A percentile compares a stretch with the other conserved stretches of the same genome.
These are phyloP conservation scores for Epichloe brachyelytri DNA, from an alignment of 2,329 filamentous ascomycete species.

Conservation along the genomic window DNA sequence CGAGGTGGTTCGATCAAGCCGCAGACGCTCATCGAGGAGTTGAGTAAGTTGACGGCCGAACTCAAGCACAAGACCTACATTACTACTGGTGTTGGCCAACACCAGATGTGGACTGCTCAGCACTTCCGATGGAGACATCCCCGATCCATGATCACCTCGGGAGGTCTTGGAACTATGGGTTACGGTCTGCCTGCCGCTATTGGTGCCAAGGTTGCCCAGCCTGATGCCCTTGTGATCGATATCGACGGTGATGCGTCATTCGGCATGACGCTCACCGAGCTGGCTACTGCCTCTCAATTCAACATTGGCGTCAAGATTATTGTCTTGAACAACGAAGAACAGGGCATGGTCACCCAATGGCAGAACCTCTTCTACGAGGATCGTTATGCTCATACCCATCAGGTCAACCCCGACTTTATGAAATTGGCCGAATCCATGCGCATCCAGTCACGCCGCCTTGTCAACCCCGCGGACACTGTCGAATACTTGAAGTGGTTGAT, in stretches of 20 bases:
- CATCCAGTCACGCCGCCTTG: conserved; percentile 58
- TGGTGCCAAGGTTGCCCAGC: conserved; percentile 66
- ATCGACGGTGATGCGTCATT: conserved; percentile 98
- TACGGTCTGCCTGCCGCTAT: conserved; percentile 91
- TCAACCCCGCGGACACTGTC: conserved; percentile 63
- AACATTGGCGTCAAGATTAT: conserved; percentile 93
- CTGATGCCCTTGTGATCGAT: conserved; percentile 76
- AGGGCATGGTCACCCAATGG: conserved; percentile 98
- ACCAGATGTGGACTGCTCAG: conserved; percentile 98
- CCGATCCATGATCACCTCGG: conserved; percentile 89
- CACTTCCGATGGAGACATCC: conserved; percentile 92
- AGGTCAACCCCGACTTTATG: conserved; percentile 90
- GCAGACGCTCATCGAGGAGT: conserved; percentile 80
- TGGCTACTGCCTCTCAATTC: conserved; percentile 86
- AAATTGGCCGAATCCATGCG: conserved; percentile 89
- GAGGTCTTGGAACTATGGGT: conserved; percentile 80
- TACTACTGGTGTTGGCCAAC: conserved; percentile 87
- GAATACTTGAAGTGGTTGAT: conserved; percentile 81
- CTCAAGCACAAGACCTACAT: conserved; percentile 80
- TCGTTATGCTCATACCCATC: conserved; percentile 83
- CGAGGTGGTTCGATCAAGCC: conserved; percentile 79
- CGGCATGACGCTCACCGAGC: conserved; percentile 93
- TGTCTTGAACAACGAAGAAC: conserved; percentile 90
- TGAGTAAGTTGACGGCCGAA: conserved; percentile 69
- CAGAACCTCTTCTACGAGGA: conserved; percentile 96